These are phyloP conservation scores for Barnettozyma hawaiiensis DNA, from an alignment of 1,139 yeast species.

Conservation along the genomic window DNA sequence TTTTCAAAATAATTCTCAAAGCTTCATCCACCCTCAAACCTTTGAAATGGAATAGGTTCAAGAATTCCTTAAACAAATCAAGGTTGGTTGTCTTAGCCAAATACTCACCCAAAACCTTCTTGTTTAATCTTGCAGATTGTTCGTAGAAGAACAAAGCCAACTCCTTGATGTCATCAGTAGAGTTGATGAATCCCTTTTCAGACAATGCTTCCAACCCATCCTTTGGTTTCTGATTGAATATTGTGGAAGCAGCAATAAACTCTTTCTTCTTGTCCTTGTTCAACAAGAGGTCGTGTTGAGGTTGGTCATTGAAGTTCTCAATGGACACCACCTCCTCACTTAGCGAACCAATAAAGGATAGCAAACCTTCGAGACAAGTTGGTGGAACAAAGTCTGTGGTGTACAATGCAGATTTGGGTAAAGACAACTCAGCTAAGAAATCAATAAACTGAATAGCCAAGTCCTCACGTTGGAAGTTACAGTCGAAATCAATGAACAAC, in stretches of 20 bases:
- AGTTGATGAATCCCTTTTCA: constrained; percentile 58
- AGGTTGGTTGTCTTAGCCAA: constrained; percentile 71
- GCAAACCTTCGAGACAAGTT: constrained; percentile 80
- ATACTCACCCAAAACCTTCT: constrained; percentile 80
- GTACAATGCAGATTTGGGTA: constrained; percentile 70
- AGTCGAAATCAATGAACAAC: constrained; percentile 79
- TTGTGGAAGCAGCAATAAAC: constrained; percentile 67
- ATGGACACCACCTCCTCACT: constrained; percentile 46
- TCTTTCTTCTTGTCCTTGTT: constrained; percentile 60
- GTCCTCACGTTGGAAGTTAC: constrained; percentile 85
- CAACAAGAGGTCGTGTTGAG: constrained; percentile 19
- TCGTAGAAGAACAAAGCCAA: constrained; percentile 73
- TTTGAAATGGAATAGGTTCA: constrained; percentile 67
- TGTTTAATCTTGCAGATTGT: constrained; percentile 77
- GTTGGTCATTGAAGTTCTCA: constrained; percentile 12
- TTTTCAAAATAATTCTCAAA: constrained; percentile 68
- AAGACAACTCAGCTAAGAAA: constrained; percentile 66
- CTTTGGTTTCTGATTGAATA: constrained; percentile 73
- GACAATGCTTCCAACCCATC: constrained; percentile 62
- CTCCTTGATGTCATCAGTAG: constrained; percentile 47
- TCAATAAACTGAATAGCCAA: constrained; percentile 65
- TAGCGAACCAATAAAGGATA: constrained; percentile 65
- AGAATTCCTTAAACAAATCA: constrained; percentile 57
- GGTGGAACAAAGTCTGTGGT: constrained; percentile 92
- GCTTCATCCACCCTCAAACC: constrained; percentile 90